phyloP scores from a whole-genome alignment of 1,139 yeast genomes.

The Zygosaccharomyces pseudobailii region DNA sequence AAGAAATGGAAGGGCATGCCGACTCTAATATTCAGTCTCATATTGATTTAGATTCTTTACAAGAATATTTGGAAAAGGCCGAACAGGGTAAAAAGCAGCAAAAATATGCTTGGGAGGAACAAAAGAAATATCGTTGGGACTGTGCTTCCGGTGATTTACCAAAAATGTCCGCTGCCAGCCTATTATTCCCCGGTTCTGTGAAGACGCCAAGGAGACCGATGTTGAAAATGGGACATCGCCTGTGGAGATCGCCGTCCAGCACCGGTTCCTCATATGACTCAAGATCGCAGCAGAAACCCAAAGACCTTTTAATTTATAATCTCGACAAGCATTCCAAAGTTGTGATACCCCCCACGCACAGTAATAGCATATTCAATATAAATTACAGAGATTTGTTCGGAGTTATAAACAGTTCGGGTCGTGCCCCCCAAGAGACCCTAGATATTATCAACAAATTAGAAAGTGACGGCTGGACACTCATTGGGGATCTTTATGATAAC shows the following conservation, averaged over 20 bases:
- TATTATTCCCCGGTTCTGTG: conserved; percentile 10
- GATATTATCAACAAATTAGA: conserved; percentile 19
- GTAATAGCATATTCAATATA: conserved; percentile 18
- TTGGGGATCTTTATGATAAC: conserved; percentile 21
- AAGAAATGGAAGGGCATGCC: background rate
- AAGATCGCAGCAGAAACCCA: conserved; percentile 1
- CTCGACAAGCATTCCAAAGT: conserved; percentile 9
- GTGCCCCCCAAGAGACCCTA: conserved; percentile 24
- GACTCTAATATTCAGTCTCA: background rate
- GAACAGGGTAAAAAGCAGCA: conserved; percentile 18
- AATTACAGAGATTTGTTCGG: conserved; percentile 24
- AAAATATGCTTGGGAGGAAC: conserved; percentile 16
- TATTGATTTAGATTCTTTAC: conserved; percentile 16
- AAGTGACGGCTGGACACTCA: conserved; percentile 22
- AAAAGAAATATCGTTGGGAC: conserved; percentile 22
- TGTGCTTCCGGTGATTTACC: conserved; percentile 2
- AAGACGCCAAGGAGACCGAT: background rate
- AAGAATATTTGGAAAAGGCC: conserved; percentile 17
- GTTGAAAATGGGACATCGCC: background rate
- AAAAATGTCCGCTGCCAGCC: conserved; percentile 11
- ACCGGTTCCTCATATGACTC: background rate
- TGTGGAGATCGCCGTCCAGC: background rate
- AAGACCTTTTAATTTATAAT: conserved; percentile 17
- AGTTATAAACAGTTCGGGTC: conserved; percentile 22
- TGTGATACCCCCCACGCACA: conserved; percentile 9